These are phyloP conservation scores for Beauveria brongniartii DNA, from an alignment of 2,329 filamentous ascomycete species.

Conservation along the genomic window DNA sequence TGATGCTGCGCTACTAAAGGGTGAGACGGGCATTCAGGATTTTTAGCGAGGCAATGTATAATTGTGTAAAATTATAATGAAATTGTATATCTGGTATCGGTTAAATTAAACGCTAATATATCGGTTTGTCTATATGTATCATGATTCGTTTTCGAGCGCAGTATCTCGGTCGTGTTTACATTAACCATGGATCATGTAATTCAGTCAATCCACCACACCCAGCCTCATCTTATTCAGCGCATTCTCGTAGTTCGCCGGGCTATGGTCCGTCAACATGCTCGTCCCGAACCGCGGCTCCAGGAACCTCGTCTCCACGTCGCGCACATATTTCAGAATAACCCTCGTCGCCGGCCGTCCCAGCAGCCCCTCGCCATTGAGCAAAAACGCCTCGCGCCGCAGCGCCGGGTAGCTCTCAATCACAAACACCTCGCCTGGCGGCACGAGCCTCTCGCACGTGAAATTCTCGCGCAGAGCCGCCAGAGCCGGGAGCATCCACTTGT, in stretches of 20 bases:
- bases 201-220: constrained; percentile 32
- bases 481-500: constrained; percentile 61
- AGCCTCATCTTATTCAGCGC: constrained; percentile 52
- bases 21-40: constrained; percentile 66
- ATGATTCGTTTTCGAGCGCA: constrained; percentile 7
- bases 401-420: constrained; percentile 61
- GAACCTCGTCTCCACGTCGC: constrained; percentile 63
- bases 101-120: neutral
- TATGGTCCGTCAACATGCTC: constrained; percentile 70
- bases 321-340: constrained; percentile 61
- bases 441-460: constrained; percentile 61
- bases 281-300: constrained; percentile 63
- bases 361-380: constrained; percentile 35
- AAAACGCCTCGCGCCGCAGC: constrained; percentile 57
- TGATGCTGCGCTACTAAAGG: constrained; percentile 25
- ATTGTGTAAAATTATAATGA: neutral
- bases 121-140: constrained; percentile 3
- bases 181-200: neutral
- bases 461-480: constrained; percentile 57
- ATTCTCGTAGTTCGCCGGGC: constrained; percentile 64
- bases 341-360: constrained; percentile 60
- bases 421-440: constrained; percentile 72
- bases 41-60: constrained; percentile 38
- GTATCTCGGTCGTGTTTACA: too few relatives aligned
- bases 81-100: neutral